Percentiles rank a stretch among this genome's conserved stretches.
Conservation (phyloP, 345 rosid genomes). For the Populus nigra region DNA sequence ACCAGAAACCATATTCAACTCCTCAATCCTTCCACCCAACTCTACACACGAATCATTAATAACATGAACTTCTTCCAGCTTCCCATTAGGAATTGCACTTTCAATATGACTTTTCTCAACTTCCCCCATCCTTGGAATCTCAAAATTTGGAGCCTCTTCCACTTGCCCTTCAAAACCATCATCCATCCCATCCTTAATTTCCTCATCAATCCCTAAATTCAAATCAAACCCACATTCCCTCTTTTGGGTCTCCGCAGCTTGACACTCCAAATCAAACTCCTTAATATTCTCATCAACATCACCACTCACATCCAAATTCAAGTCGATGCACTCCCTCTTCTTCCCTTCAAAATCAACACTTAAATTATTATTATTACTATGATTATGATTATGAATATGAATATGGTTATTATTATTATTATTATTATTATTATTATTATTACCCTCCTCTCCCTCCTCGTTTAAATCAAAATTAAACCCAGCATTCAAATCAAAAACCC, state of each 20-base stretch:
- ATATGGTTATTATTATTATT: not conserved
- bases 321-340: slow-evolving; percentile 54
- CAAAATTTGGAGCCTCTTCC: slow-evolving; percentile 13
- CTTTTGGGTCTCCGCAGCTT: slow-evolving; percentile 29
- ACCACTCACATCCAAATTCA: slow-evolving; percentile 68
- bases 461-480: slow-evolving; percentile 57
- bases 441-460: slow-evolving; percentile 12
- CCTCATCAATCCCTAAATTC: slow-evolving; percentile 61
- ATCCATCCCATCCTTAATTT: slow-evolving; percentile 36
- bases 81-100: slow-evolving; percentile 27
- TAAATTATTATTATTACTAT: not conserved
- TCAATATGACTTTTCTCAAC: slow-evolving; percentile 23
- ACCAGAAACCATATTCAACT: slow-evolving; percentile 26
- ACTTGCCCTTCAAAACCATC: slow-evolving; percentile 12
- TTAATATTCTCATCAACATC: slow-evolving; percentile 41
- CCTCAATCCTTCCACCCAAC: slow-evolving; percentile 30
- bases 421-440: not conserved
- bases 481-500: slow-evolving; percentile 54
- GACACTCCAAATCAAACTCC: slow-evolving; percentile 13
- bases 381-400: not conserved
- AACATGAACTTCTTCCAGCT: slow-evolving; percentile 43
- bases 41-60: slow-evolving; percentile 33
- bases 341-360: slow-evolving; percentile 19
- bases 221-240: slow-evolving; percentile 67
- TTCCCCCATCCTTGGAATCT: slow-evolving; percentile 22